phyloP scores from a whole-genome alignment of 768 basidiomycete species.

The Cubamyces lactineus region DNA sequence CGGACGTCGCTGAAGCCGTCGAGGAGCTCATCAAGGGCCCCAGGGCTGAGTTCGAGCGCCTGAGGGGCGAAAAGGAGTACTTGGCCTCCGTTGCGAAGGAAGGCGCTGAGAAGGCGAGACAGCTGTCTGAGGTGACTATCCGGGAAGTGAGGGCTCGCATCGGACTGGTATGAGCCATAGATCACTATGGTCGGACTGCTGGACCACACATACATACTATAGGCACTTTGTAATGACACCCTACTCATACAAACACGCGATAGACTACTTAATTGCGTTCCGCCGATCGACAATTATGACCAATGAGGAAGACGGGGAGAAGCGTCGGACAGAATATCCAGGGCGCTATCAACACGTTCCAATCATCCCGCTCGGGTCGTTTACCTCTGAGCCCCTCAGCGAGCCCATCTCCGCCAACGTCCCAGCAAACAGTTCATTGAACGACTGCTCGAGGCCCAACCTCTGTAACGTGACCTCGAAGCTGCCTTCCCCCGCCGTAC shows the following conservation, averaged over 20 bases:
- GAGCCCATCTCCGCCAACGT: constrained; percentile 66
- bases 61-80: constrained; percentile 63
- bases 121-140: constrained; percentile 66
- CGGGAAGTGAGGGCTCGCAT: constrained; percentile 65
- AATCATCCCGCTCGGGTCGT: constrained; percentile 30
- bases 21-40: constrained; percentile 68
- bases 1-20: constrained; percentile 73
- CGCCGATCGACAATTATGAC: background rate
- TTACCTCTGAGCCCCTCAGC: constrained; percentile 36
- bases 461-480: constrained; percentile 46
- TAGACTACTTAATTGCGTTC: background rate
- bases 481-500: constrained; percentile 29
- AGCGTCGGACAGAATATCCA: too few species aligned
- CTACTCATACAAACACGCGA: background rate
- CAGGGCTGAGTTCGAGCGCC: constrained; percentile 65
- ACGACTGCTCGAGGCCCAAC: constrained; percentile 60
- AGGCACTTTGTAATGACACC: background rate
- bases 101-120: constrained; percentile 67
- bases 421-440: constrained; percentile 63
- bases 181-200: background rate
- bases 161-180: constrained; percentile 46
- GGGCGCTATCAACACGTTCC: constrained; percentile 30
- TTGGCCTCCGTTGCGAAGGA: constrained; percentile 61
- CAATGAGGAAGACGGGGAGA: too few species aligned
- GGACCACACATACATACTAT: background rate